Evolutionary conservation across 305 asterid genomes (phyloP).

Genomic region (Salvia sclarea): DNA sequence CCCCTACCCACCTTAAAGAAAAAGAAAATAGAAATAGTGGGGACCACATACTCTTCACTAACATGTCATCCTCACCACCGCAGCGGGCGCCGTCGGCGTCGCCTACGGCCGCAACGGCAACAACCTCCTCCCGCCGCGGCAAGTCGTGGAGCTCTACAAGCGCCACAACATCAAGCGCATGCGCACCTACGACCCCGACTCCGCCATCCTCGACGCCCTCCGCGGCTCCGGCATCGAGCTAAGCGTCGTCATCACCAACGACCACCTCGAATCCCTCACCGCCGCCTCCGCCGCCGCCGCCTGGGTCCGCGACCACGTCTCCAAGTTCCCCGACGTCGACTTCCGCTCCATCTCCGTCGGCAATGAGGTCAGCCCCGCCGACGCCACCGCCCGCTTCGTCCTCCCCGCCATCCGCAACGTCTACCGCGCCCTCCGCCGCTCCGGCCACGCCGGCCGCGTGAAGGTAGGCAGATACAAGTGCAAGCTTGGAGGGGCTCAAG

Average conservation of each 20-base stretch:
- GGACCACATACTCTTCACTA: too few relatives aligned
- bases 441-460: slow-evolving; percentile 10
- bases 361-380: slow-evolving; percentile 42
- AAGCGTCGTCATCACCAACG: slow-evolving; percentile 47
- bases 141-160: slow-evolving; percentile 2
- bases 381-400: background rate
- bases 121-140: slow-evolving; percentile 16
- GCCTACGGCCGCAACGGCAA: slow-evolving; percentile 36
- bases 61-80: background rate
- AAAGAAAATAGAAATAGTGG: too few relatives aligned
- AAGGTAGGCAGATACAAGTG: too few relatives aligned
- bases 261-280: slow-evolving; percentile 37
- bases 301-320: slow-evolving; percentile 52
- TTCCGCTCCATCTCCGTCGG: slow-evolving; percentile 58
- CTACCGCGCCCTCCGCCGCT: background rate
- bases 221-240: slow-evolving; percentile 52
- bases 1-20: too few relatives aligned
- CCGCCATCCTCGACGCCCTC: slow-evolving; percentile 36
- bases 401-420: slow-evolving; percentile 14
- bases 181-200: slow-evolving; percentile 19
- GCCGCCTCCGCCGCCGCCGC: slow-evolving; percentile 34
- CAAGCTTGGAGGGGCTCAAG: too few relatives aligned
- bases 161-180: slow-evolving; percentile 11
- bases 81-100: slow-evolving; percentile 42
- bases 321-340: slow-evolving; percentile 34